These are phyloP conservation scores for Myxozyma udenii DNA, from an alignment of 805 yeast species.

Conservation along the genomic window DNA sequence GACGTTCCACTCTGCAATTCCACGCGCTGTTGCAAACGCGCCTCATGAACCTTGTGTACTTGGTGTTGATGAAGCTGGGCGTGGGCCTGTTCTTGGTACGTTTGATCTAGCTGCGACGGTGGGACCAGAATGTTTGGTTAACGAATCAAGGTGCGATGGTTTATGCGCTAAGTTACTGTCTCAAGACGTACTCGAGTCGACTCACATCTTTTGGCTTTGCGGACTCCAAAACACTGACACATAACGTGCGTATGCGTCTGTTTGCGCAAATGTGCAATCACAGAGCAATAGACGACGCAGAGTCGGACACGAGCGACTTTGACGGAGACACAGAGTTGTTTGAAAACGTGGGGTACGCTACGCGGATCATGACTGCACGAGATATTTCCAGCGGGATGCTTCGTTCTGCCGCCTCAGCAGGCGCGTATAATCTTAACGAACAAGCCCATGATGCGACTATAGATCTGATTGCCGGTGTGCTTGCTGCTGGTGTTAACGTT, in stretches of 20 bases:
- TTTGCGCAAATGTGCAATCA: slow-evolving; percentile 55
- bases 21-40: slow-evolving; percentile 10
- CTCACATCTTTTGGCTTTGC: slow-evolving; percentile 75
- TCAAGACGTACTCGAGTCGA: slow-evolving; percentile 48
- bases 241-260: slow-evolving; percentile 60
- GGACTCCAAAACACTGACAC: slow-evolving; percentile 85
- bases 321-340: slow-evolving; percentile 42
- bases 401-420: slow-evolving; percentile 46
- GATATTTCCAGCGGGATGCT: slow-evolving; percentile 91
- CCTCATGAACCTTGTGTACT: slow-evolving; percentile 43
- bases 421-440: slow-evolving; percentile 75
- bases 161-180: slow-evolving; percentile 80
- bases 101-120: not conserved
- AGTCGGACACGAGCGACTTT: not conserved
- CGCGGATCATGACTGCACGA: slow-evolving; percentile 76
- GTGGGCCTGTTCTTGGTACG: slow-evolving; percentile 91
- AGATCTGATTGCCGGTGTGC: slow-evolving; percentile 61
- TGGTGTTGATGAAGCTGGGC: slow-evolving; percentile 98
- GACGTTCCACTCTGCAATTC: slow-evolving; percentile 25
- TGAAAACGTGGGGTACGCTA: slow-evolving; percentile 78
- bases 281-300: slow-evolving; percentile 2
- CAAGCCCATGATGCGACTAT: slow-evolving; percentile 97
- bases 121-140: not conserved
- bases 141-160: slow-evolving; percentile 70
- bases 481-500: slow-evolving; percentile 60